Evolutionary conservation across 2,329 filamentous ascomycete species (phyloP).

Genomic region (Ophiostoma populinum): DNA sequence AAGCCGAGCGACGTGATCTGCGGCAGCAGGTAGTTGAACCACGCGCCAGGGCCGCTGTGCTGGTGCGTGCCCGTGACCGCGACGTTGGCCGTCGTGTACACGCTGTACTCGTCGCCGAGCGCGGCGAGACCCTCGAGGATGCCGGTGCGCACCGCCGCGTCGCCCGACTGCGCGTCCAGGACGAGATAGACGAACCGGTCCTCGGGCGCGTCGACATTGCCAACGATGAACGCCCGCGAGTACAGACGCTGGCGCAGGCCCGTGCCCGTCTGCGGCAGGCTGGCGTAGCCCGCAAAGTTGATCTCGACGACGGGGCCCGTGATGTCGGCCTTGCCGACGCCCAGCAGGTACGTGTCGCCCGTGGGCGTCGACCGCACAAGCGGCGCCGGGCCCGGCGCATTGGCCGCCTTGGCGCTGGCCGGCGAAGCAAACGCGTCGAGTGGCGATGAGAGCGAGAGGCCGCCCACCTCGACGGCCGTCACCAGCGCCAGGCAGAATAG

Average conservation of each 20-base stretch:
- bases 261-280: constrained; percentile 62
- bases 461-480: too few relatives aligned
- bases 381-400: constrained; percentile 3
- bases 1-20: constrained; percentile 84
- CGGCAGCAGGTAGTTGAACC: constrained; percentile 86
- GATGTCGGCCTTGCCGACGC: constrained; percentile 40
- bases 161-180: constrained; percentile 71
- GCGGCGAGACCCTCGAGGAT: constrained; percentile 57
- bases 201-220: constrained; percentile 41
- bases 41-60: constrained; percentile 79
- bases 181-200: constrained; percentile 78
- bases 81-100: constrained; percentile 66
- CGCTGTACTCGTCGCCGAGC: constrained; percentile 53
- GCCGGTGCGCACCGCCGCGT: constrained; percentile 77
- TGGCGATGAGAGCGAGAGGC: too few relatives aligned
- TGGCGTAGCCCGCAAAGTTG: constrained; percentile 83
- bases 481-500: too few relatives aligned
- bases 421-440: too few relatives aligned
- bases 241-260: constrained; percentile 78
- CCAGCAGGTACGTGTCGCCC: constrained; percentile 31
- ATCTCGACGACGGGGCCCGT: constrained; percentile 72
- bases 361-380: constrained; percentile 12
- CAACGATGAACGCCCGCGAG: constrained; percentile 78
- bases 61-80: constrained; percentile 88
- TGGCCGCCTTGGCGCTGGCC: too few relatives aligned